A percentile compares a stretch with the other conserved stretches of the same genome.
Evolutionary conservation across 495 filamentous ascomycete genomes (phyloP).

Genomic region (Hyaloscypha bicolor): DNA sequence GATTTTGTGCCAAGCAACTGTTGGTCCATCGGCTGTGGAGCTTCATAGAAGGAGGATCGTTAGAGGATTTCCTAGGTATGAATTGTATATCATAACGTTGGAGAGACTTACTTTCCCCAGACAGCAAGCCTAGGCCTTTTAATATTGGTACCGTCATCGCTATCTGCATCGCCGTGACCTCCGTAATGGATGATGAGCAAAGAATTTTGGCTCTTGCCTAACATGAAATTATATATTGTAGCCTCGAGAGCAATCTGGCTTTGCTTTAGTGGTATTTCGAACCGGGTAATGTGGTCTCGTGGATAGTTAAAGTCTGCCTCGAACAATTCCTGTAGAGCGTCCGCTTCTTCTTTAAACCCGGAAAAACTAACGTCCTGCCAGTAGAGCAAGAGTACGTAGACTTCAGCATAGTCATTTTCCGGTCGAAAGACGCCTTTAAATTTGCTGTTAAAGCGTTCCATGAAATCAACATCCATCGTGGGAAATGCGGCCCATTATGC

Average conservation of each 20-base stretch:
- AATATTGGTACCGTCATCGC: not conserved
- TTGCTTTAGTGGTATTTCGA: not conserved
- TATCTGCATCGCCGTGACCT: not conserved
- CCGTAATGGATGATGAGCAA: not conserved
- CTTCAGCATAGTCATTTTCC: not conserved
- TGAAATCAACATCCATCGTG: not conserved
- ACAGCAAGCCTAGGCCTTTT: not conserved
- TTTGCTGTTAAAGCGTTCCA: not conserved
- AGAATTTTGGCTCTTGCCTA: not conserved
- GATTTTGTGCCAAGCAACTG: not conserved
- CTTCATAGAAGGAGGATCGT: not conserved
- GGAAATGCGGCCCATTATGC: too few species aligned
- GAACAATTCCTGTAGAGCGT: not conserved
- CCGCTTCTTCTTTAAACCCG: not conserved
- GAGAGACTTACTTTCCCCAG: not conserved
- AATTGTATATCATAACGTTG: not conserved
- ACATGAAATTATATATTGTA: not conserved
- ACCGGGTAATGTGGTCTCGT: not conserved
- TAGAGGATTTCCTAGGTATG: not conserved
- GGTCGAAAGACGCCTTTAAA: not conserved
- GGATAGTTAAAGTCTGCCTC: not conserved
- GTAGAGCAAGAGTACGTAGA: slow-evolving; percentile 1
- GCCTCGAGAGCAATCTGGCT: not conserved
- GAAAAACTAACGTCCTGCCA: not conserved
- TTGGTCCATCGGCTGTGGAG: not conserved